Conservation (phyloP, 805 yeast genomes). For the Zygoascus flipseniorum region DNA sequence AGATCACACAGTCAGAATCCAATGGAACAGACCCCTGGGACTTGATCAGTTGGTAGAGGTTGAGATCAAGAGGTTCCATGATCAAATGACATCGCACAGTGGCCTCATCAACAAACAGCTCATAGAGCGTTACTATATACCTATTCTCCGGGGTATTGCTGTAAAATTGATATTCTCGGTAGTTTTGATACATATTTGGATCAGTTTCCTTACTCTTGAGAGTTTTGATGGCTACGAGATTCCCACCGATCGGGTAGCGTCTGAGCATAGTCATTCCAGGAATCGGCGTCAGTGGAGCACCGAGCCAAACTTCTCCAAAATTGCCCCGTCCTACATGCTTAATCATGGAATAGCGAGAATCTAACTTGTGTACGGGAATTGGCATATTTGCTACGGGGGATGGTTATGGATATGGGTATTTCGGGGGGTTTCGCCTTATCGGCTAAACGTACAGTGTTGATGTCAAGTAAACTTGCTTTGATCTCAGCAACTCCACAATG, state of each 20-base stretch:
- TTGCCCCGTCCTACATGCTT: conserved; percentile 22
- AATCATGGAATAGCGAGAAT: neutral
- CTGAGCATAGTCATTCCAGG: neutral
- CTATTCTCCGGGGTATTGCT: conserved; percentile 58
- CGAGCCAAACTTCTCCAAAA: conserved; percentile 18
- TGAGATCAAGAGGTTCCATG: conserved; percentile 85
- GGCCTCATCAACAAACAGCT: conserved; percentile 62
- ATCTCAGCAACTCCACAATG: neutral
- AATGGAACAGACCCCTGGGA: conserved; percentile 45
- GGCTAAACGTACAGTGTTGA: neutral
- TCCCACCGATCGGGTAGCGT: neutral
- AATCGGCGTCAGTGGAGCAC: conserved; percentile 3
- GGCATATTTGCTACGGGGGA: neutral
- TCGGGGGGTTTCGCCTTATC: neutral
- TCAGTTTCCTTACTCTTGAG: conserved; percentile 50
- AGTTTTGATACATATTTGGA: conserved; percentile 45
- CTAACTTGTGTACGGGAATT: neutral
- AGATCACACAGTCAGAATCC: conserved; percentile 42
- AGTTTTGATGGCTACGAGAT: conserved; percentile 68
- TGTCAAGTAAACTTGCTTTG: neutral
- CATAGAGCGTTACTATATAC: conserved; percentile 65
- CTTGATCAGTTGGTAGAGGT: conserved; percentile 67
- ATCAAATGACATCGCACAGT: conserved; percentile 62
- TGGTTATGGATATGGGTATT: neutral
- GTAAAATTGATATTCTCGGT: conserved; percentile 30